phyloP scores from a whole-genome alignment of 371 early-diverging fungal species.

The Saksenaea oblongispora region DNA sequence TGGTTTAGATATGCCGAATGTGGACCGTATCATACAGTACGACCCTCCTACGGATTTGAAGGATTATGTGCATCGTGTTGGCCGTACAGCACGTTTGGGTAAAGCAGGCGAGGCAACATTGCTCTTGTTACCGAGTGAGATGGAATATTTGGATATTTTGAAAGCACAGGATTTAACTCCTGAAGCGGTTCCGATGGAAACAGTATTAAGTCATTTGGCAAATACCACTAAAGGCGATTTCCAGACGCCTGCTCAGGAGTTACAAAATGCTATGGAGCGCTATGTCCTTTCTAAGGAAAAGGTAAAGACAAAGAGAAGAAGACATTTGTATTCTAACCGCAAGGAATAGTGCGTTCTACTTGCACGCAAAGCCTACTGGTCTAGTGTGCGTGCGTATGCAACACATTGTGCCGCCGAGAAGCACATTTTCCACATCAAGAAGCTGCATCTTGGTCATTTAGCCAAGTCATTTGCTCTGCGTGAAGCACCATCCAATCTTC shows the following conservation, averaged over 20 bases:
- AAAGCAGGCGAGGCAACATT: conserved; percentile 81
- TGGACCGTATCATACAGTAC: conserved; percentile 93
- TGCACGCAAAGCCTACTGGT: conserved; percentile 82
- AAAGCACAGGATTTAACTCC: conserved; percentile 66
- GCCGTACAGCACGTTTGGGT: conserved; percentile 97
- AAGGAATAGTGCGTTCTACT: conserved; percentile 57
- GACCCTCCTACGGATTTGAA: conserved; percentile 95
- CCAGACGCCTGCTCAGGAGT: conserved; percentile 60
- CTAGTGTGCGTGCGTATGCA: conserved; percentile 91
- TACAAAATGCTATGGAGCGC: conserved; percentile 69
- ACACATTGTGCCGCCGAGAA: conserved; percentile 85
- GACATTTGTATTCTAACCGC: neutral
- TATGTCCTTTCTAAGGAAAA: conserved; percentile 53
- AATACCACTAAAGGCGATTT: conserved; percentile 39
- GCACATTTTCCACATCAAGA: conserved; percentile 89
- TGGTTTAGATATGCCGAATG: conserved; percentile 96
- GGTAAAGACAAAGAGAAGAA: conserved; percentile 33
- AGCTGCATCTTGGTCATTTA: conserved; percentile 93
- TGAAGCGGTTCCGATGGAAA: conserved; percentile 52
- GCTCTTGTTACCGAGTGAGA: conserved; percentile 89
- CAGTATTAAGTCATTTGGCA: conserved; percentile 47
- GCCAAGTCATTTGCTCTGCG: conserved; percentile 95
- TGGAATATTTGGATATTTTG: conserved; percentile 78
- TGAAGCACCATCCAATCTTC: conserved; percentile 78
- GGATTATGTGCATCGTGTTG: conserved; percentile 97